These are phyloP conservation scores for Hyphopichia pseudoburtonii DNA, from an alignment of 1,139 yeast species.

Conservation along the genomic window DNA sequence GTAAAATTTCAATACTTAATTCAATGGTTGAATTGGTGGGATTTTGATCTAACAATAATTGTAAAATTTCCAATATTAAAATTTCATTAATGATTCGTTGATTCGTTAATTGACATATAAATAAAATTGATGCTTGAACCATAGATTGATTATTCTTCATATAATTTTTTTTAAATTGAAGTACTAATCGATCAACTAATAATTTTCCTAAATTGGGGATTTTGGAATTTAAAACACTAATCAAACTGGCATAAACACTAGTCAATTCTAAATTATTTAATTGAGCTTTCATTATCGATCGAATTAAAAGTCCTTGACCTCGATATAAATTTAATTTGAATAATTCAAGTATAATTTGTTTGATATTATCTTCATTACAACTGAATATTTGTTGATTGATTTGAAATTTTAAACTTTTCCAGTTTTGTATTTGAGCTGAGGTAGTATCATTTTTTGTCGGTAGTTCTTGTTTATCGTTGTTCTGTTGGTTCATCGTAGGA, in stretches of 20 bases:
- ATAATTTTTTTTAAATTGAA: constrained; percentile 60
- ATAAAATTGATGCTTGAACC: constrained; percentile 44
- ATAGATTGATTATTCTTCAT: constrained; percentile 44
- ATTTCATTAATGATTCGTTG: constrained; percentile 67
- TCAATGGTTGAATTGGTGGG: constrained; percentile 48
- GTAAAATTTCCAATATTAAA: constrained; percentile 61
- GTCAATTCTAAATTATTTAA: constrained; percentile 38
- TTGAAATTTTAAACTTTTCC: constrained; percentile 52
- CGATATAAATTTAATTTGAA: constrained; percentile 56
- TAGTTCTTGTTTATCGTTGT: no score
- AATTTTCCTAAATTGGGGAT: constrained; percentile 70
- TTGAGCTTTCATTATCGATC: constrained; percentile 59
- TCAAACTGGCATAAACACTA: constrained; percentile 56
- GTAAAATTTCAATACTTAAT: constrained; percentile 25
- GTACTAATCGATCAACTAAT: constrained; percentile 51
- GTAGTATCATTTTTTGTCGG: background rate
- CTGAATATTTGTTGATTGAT: constrained; percentile 51
- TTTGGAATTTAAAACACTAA: constrained; percentile 63
- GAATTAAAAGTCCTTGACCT: constrained; percentile 60
- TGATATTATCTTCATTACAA: constrained; percentile 48
- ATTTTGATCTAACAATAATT: constrained; percentile 49
- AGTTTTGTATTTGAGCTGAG: constrained; percentile 43
- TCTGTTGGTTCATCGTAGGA: no score
- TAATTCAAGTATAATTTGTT: constrained; percentile 45
- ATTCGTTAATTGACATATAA: constrained; percentile 65